A percentile compares a stretch with the other conserved stretches of the same genome.
Conservation (phyloP, 139 green algal species). For the Haematococcus lacustris region DNA sequence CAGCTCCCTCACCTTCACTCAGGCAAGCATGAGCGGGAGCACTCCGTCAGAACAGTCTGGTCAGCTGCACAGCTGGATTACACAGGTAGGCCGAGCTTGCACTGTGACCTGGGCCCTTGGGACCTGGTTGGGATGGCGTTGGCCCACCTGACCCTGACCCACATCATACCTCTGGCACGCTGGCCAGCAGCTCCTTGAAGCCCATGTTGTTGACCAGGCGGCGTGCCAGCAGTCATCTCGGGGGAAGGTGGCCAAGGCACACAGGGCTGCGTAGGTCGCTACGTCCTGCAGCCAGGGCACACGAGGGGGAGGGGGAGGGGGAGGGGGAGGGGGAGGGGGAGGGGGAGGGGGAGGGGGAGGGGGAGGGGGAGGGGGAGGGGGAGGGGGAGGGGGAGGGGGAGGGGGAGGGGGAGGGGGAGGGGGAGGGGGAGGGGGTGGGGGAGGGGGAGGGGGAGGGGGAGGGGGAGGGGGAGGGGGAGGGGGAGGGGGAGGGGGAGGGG, state of each 20-base stretch:
- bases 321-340: background rate
- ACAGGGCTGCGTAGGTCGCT: slow-evolving; percentile 80
- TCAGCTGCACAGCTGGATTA: background rate
- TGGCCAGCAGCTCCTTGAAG: slow-evolving; percentile 88
- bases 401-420: too few species aligned
- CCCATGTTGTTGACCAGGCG: slow-evolving; percentile 67
- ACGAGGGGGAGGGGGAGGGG: background rate
- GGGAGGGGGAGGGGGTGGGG: too few species aligned
- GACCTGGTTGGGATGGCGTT: too few species aligned
- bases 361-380: background rate
- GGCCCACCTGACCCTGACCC: background rate
- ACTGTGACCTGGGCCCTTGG: too few species aligned
- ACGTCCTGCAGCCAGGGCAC: slow-evolving; percentile 50
- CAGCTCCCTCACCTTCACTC: slow-evolving; percentile 71
- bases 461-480: background rate
- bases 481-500: background rate
- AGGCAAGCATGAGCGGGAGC: background rate
- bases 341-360: background rate
- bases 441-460: too few species aligned
- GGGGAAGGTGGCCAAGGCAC: slow-evolving; percentile 79
- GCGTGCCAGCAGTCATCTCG: slow-evolving; percentile 61
- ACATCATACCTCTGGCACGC: slow-evolving; percentile 61
- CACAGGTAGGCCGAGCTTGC: background rate
- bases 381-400: too few species aligned
- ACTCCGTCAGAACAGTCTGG: background rate